Base-by-base conservation (phyloP, 306 rosid genomes). In the Parietaria judaica region DNA sequence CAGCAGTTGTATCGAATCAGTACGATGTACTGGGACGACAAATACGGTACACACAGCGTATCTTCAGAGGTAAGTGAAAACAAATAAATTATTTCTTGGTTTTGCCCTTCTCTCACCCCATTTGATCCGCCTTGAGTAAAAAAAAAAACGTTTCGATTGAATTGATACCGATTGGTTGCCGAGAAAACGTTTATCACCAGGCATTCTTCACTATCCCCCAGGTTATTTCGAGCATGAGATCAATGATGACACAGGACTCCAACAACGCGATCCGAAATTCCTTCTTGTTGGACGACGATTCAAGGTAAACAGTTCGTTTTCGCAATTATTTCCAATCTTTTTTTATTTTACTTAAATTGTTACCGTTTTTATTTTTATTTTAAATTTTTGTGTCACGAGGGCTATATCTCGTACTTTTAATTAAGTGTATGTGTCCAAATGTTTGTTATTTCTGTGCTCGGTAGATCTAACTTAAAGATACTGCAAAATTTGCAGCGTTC, bases 11-110 rank as follows among this genome's bases (percentile, higher is more conserved):
- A 92, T 72, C 85, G 99, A 76, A 92, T 92, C 74, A 84, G 99
- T 78, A 92, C 99, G 59, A 92, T 92, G 99, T 92, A 92, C 77
- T 92, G 99, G 99, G 99, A 92, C 62, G 99, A 92, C 81, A 92
- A 92, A 70, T 92, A 88, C 37, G 99, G 99, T 55, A 92, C 99
- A 11, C 99, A 92, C 70, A 92, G 96, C 35, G 99, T 92, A 60
- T 88, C 96, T 74, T 68, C 96, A 12, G 94, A 88, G 14, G 99
- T 92, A 84, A 76, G 96, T 59, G 50, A 38, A 34, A 35, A 14
- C 14, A 1, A 2, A 31, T 36, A 9, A 49, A 66, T 56, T 23
- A 4, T 61, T 52, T 68, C 5, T 0, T 23, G 6, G 6, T 35
- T 36, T 51, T 4, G 13, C 44, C 57, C 11, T 54, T 43, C 36